phyloP scores from a whole-genome alignment of 257 asterid genomes.

The Nyctanthes arbortristis region DNA sequence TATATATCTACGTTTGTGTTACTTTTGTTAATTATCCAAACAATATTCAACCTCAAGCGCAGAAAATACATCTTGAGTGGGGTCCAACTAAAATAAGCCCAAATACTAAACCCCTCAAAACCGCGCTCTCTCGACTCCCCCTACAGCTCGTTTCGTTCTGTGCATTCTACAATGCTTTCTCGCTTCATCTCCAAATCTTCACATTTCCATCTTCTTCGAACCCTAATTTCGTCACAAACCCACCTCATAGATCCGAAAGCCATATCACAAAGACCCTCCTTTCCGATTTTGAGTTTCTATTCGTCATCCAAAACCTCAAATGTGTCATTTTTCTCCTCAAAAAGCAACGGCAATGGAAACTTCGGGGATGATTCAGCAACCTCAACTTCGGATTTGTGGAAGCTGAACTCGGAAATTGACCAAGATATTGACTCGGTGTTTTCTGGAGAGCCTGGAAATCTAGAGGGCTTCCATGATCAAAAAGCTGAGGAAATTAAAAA shows the following conservation, averaged over 20 bases:
- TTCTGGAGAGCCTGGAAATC: conserved; percentile 29
- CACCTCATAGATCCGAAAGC: conserved; percentile 32
- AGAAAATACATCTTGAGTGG: neutral
- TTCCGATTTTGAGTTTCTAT: conserved; percentile 21
- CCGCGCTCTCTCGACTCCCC: conserved; percentile 23
- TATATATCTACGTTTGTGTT: neutral
- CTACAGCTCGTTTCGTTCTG: neutral
- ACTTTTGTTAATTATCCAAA: neutral
- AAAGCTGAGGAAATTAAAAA: conserved; percentile 20
- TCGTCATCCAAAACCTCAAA: conserved; percentile 34
- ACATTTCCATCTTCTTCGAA: conserved; percentile 40
- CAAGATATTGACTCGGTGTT: conserved; percentile 47
- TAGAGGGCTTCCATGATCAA: conserved; percentile 28
- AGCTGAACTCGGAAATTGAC: conserved; percentile 55
- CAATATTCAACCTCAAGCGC: neutral
- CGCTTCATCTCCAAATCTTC: conserved; percentile 71
- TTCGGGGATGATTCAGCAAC: conserved; percentile 37
- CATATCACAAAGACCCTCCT: conserved; percentile 19
- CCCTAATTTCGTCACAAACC: conserved; percentile 42
- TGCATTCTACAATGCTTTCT: conserved; percentile 54
- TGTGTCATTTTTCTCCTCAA: conserved; percentile 54
- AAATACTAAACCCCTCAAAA: conserved; percentile 36
- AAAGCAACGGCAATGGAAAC: conserved; percentile 39
- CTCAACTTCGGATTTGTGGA: conserved; percentile 68
- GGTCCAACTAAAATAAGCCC: neutral